Base-by-base conservation (phyloP, 75 land plant species). In the Sequoiadendron giganteum region DNA sequence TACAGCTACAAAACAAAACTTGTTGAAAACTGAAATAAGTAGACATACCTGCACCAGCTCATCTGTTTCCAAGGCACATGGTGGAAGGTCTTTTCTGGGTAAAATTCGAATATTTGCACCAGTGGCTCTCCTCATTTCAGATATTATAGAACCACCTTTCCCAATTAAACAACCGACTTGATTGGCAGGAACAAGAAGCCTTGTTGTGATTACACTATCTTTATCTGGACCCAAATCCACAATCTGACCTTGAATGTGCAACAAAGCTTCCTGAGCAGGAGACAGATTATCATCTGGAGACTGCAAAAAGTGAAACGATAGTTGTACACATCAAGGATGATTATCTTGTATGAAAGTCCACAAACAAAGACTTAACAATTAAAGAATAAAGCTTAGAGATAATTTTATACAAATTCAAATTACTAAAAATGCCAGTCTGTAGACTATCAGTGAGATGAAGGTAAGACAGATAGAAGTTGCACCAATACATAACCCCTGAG, bases 111-210 rank as follows among this genome's bases (percentile, higher is more conserved):
- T 92, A 49, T 88, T 65, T 32, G 95, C 83, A 80, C 94, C 95
- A 72, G 93, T 91, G 21, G 61, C 87, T 25, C 89, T 92, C 73
- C 96, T 89, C 90, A 95, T 92, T 56, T 95, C 94, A 40, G 95
- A 88, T 36, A 95, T 91, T 68, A 92, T 89, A 25, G 89, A 48
- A n/a, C 96, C 96, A 72, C 94, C 93, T 89, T 89, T 95, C 16
- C 95, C 95, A 81, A 95, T 54, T 40, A 95, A 86, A 73, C 93
- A 94, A 54, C 96, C 95, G 61, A 94, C 89, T 82, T 92, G 92
- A 54, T 87, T 91, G 43, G 90, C 88, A 32, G 90, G 89, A 11
- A 95, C 92, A 32, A 95, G 90, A 86, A 95, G 90, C 65, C 93
- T 70, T 16, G 94, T 92, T 18, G 79, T 68, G 79, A 90, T 86